Evolutionary conservation across 2,329 filamentous ascomycete genomes (phyloP).

Genomic region (Aspergillus bombycis): DNA sequence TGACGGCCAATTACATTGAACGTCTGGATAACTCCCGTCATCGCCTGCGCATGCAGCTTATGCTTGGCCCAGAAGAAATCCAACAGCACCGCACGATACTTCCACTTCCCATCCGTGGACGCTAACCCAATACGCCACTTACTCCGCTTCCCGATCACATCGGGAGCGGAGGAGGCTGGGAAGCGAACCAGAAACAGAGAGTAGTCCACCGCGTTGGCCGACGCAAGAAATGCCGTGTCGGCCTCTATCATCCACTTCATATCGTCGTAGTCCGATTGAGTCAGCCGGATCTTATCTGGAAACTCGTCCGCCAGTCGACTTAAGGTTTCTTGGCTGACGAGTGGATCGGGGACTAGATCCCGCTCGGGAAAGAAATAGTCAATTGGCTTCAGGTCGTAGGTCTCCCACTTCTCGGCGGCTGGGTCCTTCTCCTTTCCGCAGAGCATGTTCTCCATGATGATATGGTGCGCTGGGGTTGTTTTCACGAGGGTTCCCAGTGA

Average conservation of each 20-base stretch:
- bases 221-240: conserved; percentile 66
- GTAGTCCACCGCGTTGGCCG: conserved; percentile 72
- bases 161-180: conserved; percentile 42
- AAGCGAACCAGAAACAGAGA: conserved; percentile 71
- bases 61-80: conserved; percentile 83
- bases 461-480: conserved; percentile 69
- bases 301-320: conserved; percentile 69
- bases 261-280: conserved; percentile 56
- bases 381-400: conserved; percentile 73
- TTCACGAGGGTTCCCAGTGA: conserved; percentile 65
- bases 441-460: conserved; percentile 77
- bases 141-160: conserved; percentile 35
- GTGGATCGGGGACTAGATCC: conserved; percentile 66
- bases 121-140: conserved; percentile 65
- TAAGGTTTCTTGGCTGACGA: conserved; percentile 68
- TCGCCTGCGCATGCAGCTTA: conserved; percentile 65
- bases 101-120: conserved; percentile 66
- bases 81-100: conserved; percentile 68
- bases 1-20: conserved; percentile 67
- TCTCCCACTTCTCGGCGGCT: conserved; percentile 62
- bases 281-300: conserved; percentile 65
- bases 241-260: conserved; percentile 59
- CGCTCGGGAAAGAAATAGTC: conserved; percentile 77
- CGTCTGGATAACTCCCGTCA: conserved; percentile 66
- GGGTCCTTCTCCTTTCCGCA: conserved; percentile 58